Base-by-base conservation (phyloP, 2,329 filamentous ascomycete species). In the Colletotrichum eremochloae region DNA sequence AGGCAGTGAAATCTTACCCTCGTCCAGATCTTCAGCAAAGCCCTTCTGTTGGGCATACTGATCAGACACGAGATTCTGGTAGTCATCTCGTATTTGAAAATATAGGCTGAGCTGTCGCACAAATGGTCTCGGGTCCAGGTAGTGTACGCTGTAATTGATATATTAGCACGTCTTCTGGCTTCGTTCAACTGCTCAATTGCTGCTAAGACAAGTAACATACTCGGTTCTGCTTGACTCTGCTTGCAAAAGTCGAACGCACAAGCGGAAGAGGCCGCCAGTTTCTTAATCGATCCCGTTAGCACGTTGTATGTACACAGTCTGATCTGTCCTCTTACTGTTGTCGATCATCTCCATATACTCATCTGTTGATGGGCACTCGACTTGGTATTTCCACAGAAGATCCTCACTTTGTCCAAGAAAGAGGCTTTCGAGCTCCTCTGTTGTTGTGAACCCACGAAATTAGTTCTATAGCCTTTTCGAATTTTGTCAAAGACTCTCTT, bases 361-460 rank as follows among this genome's bases (percentile, higher is more conserved):
- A 75, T 94, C 93, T 81, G 96, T 94, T 60, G 89, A 93, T 14
- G 94, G 94, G 81, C 93, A 96, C 15, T 91, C 95, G 70, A 96
- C 84, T 29, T 91, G 94, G 82, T 96, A 93, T 67, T 93, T 88
- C 94, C 94, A 97, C 84, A 93, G 96, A 38, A 97, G 87, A 77
- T 97, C 94, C 92, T 96, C 95, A 74, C 94, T 94, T 82, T 97
- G 94, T 20, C 94, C 94, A 36, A 93, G 86, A 81, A 97, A 94
- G 58, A 97, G 89, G 79, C 96, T 94, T 36, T 63, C 36, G 8
- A 68, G 18, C 14, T 68, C 78, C 93, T 94, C 72, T 50, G n/a
- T 9, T 24, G 29, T 36, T 36, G 5, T 8, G 33, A 8, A 3
- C 33, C 33, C 33, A 36, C 8, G n/a, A 24, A 86, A 24, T 24